A percentile compares a stretch with the other conserved stretches of the same genome.
phyloP scores from a whole-genome alignment of 176 grass and related monocot species.

The sorghum (Sorghum bicolor) region Sorghum_bicolor_NCBIv3 NC_012870.2:12399501-12400000 shows the following conservation, averaged over 20 bases:
- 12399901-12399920: not conserved
- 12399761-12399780: not conserved
- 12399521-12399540: not conserved
- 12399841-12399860: not conserved
- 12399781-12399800: not conserved
- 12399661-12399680: not conserved
- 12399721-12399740: not conserved
- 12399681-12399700: not conserved
- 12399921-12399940: not conserved
- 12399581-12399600: not conserved
- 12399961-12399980: not conserved
- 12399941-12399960: not conserved
- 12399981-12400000: not conserved
- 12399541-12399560: conserved; percentile 38
- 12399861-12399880: not conserved
- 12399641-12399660: not conserved
- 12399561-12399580: conserved; percentile 2
- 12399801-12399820: not conserved
- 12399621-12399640: not conserved
- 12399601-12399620: not conserved
- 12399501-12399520: not conserved
- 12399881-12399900: not conserved
- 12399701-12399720: not conserved
- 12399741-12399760: not conserved
- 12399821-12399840: not conserved